Conservation (phyloP, 108 stramenopile species). For the Cyclotella distinguenda region DNA sequence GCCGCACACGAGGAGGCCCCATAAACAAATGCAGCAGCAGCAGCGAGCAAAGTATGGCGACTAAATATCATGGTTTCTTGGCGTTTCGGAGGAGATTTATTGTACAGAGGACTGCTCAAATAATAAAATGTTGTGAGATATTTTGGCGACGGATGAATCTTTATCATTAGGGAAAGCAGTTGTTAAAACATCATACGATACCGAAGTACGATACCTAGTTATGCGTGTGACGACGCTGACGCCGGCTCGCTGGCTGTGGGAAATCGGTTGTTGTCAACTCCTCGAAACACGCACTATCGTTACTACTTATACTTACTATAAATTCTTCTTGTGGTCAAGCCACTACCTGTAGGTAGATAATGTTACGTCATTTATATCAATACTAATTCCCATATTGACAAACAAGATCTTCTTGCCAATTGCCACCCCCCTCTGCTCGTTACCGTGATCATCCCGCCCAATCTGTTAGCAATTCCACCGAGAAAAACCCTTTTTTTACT, state of each 20-base stretch:
- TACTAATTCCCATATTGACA: too few relatives aligned
- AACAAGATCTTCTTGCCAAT: too few relatives aligned
- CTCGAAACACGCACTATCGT: neutral
- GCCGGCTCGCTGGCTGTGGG: neutral
- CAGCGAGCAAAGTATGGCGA: slow-evolving; percentile 38
- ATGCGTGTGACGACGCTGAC: neutral
- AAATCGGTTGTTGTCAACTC: neutral
- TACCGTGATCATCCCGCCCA: too few relatives aligned
- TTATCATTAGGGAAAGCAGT: neutral
- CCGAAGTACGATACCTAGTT: too few relatives aligned
- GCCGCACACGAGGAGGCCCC: slow-evolving; percentile 37
- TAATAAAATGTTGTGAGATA: neutral
- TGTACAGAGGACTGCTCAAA: neutral
- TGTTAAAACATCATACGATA: neutral
- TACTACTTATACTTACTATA: too few relatives aligned
- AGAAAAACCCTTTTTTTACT: too few relatives aligned
- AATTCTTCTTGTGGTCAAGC: too few relatives aligned
- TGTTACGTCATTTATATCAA: too few relatives aligned
- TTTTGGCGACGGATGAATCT: neutral
- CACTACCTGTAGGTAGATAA: too few relatives aligned
- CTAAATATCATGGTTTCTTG: slow-evolving; percentile 46
- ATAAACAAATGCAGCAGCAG: slow-evolving; percentile 35
- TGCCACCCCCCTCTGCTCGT: too few relatives aligned
- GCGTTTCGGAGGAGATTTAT: neutral
- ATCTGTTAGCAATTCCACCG: too few relatives aligned